phyloP scores from a whole-genome alignment of 2,329 filamentous ascomycete genomes.

The Penicillium sp. region DNA sequence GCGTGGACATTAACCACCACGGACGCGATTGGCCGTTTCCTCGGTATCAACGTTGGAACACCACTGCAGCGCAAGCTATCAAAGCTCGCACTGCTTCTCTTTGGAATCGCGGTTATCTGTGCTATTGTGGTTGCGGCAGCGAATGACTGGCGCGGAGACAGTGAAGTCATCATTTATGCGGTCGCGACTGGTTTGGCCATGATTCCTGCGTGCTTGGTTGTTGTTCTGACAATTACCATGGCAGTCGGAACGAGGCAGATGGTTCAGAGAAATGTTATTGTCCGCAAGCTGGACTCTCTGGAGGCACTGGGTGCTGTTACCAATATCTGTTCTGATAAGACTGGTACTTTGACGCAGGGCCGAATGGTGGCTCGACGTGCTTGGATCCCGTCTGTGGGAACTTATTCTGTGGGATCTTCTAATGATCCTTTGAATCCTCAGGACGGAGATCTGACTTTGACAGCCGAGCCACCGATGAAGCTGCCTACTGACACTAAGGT shows the following conservation, averaged over 20 bases:
- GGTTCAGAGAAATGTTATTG: conserved; percentile 58
- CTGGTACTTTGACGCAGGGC: conserved; percentile 62
- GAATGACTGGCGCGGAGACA: conserved; percentile 56
- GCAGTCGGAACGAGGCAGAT: conserved; percentile 61
- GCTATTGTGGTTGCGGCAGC: conserved; percentile 69
- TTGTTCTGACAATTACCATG: conserved; percentile 68
- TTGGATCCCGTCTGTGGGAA: conserved; percentile 60
- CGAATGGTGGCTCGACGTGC: conserved; percentile 64
- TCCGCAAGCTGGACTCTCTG: conserved; percentile 57
- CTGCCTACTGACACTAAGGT: conserved; percentile 26
- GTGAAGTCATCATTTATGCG: conserved; percentile 66
- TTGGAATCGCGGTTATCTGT: conserved; percentile 66
- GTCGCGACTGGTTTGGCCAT: conserved; percentile 61
- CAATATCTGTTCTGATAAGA: conserved; percentile 59
- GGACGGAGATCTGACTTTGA: conserved; percentile 48
- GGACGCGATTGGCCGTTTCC: conserved; percentile 62
- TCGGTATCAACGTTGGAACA: conserved; percentile 69
- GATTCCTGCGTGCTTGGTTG: conserved; percentile 64
- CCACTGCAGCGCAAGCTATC: conserved; percentile 69
- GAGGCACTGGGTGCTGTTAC: conserved; percentile 65
- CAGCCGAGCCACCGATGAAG: conserved; percentile 32
- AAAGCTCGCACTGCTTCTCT: conserved; percentile 65
- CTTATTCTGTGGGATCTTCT: conserved; percentile 58
- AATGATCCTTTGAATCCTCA: conserved; percentile 60
- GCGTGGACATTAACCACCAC: conserved; percentile 54